Evolutionary conservation across 2,329 filamentous ascomycete species (phyloP).

Genomic region (Fusarium incarnatum): DNA sequence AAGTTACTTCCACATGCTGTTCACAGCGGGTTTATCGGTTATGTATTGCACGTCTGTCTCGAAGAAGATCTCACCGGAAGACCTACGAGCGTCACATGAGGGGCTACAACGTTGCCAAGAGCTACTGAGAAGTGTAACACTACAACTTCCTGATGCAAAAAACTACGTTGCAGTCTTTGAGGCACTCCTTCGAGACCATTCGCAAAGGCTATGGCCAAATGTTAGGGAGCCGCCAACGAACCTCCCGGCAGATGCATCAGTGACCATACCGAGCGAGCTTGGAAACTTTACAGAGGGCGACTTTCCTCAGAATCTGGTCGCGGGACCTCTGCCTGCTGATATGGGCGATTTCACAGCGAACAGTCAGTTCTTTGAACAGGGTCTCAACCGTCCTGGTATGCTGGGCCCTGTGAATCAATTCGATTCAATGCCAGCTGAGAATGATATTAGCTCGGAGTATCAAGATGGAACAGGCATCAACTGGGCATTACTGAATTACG

Average conservation of each 20-base stretch:
- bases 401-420: not conserved
- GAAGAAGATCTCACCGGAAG: constrained; percentile 2
- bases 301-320: rapidly evolving
- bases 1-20: constrained; percentile 62
- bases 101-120: not conserved
- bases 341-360: not conserved
- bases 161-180: constrained; percentile 39
- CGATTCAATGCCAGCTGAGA: not conserved
- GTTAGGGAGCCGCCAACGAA: not conserved
- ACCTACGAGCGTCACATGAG: constrained; percentile 7
- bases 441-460: not conserved
- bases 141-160: constrained; percentile 34
- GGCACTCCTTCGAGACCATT: constrained; percentile 16
- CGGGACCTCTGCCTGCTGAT: not conserved
- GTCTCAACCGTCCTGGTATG: rapidly evolving
- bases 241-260: not conserved
- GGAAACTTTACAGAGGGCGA: not conserved
- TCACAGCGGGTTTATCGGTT: constrained; percentile 57
- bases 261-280: not conserved
- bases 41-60: constrained; percentile 47
- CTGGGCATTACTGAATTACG: constrained; percentile 24
- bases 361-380: constrained; percentile 4
- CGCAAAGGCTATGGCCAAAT: constrained; percentile 11
- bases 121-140: not conserved
- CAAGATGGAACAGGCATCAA: constrained; percentile 9